These are phyloP conservation scores for Tilletia walkeri DNA, from an alignment of 1,284 basidiomycete species.

Conservation along the genomic window DNA sequence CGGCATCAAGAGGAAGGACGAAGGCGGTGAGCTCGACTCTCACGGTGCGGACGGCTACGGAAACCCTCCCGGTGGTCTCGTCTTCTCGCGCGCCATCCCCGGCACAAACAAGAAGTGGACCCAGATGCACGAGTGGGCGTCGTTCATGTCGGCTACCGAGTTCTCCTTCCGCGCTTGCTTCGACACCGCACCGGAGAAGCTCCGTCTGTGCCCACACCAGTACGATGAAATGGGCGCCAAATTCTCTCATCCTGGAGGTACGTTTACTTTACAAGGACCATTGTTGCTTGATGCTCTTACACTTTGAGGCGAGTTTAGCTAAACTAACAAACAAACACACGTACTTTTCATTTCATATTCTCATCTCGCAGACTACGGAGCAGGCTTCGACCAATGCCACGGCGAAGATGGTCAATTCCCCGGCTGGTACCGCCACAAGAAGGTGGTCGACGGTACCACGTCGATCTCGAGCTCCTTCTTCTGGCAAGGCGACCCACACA, in stretches of 20 bases:
- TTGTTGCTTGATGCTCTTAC: background rate
- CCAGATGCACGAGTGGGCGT: constrained; percentile 51
- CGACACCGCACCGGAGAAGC: constrained; percentile 21
- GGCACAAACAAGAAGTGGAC: constrained; percentile 44
- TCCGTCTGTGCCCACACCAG: constrained; percentile 8
- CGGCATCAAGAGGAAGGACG: constrained; percentile 47
- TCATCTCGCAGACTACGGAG: constrained; percentile 14
- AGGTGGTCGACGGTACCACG: background rate
- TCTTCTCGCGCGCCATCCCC: constrained; percentile 35
- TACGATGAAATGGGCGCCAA: constrained; percentile 9
- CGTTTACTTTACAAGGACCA: background rate
- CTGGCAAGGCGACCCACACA: constrained; percentile 18
- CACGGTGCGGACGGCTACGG: constrained; percentile 49
- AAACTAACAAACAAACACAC: too few species aligned
- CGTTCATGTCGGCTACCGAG: constrained; percentile 49
- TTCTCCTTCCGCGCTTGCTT: constrained; percentile 54
- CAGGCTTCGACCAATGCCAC: constrained; percentile 22
- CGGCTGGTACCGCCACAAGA: constrained; percentile 10
- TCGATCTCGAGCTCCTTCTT: constrained; percentile 13
- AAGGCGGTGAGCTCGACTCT: constrained; percentile 56
- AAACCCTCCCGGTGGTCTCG: constrained; percentile 45
- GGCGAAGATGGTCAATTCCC: constrained; percentile 11
- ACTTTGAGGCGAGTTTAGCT: too few species aligned
- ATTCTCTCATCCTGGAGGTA: background rate
- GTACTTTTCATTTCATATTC: too few species aligned